Evolutionary conservation across 2,329 filamentous ascomycete species (phyloP).

Genomic region (Colletotrichum sp.): DNA sequence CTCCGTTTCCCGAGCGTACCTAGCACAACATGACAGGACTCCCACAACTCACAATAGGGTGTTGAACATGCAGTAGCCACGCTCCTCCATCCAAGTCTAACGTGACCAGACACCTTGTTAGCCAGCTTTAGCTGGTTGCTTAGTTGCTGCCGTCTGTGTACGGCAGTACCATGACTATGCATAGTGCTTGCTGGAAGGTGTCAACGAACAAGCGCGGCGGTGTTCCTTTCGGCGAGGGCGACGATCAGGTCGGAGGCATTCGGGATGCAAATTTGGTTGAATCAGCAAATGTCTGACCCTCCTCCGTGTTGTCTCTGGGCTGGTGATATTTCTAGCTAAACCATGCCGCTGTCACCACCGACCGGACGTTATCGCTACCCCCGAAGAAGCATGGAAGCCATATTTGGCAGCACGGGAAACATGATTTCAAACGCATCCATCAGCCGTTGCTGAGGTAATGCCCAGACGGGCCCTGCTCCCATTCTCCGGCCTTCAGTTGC

Average conservation of each 20-base stretch:
- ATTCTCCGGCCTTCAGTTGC: background rate
- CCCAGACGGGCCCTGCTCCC: background rate
- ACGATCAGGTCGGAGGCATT: slow-evolving; percentile 4
- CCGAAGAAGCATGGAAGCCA: background rate
- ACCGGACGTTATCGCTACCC: background rate
- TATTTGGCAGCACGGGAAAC: slow-evolving; percentile 10
- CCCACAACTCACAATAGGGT: background rate
- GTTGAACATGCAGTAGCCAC: background rate
- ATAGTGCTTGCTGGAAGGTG: background rate
- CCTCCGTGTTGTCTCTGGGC: background rate
- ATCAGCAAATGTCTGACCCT: slow-evolving; percentile 10
- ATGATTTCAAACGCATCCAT: slow-evolving; percentile 15
- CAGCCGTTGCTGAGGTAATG: slow-evolving; percentile 20
- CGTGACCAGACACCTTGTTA: background rate
- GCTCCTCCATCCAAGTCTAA: slow-evolving; percentile 3
- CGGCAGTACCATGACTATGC: background rate
- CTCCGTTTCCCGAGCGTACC: background rate
- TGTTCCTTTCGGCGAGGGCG: slow-evolving; percentile 7
- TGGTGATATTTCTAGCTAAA: background rate
- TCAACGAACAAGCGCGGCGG: background rate
- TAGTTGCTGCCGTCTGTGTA: background rate
- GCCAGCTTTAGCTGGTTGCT: background rate
- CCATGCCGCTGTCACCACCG: background rate
- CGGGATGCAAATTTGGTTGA: background rate
- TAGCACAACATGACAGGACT: background rate